These are phyloP conservation scores for Coriaria nepalensis DNA, from an alignment of 306 rosid species.

Conservation along the genomic window DNA sequence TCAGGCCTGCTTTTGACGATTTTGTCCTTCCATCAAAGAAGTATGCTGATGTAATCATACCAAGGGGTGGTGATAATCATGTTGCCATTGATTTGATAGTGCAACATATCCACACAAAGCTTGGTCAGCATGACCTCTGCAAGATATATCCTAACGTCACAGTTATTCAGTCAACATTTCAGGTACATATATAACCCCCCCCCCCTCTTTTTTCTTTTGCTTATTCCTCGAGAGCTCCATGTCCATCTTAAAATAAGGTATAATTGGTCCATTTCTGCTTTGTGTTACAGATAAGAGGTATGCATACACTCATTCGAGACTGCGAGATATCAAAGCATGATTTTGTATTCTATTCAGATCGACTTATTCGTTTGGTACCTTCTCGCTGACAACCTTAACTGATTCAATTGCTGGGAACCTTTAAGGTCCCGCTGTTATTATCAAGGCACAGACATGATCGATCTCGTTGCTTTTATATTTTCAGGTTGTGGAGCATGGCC, in stretches of 20 bases:
- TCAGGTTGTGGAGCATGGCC: conserved; percentile 98
- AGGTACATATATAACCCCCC: conserved; percentile 39
- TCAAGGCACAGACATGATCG: too few relatives aligned
- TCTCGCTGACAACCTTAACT: conserved; percentile 9
- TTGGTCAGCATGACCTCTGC: conserved; percentile 96
- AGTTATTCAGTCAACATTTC: conserved; percentile 94
- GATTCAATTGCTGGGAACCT: neutral
- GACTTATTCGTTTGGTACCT: conserved; percentile 85
- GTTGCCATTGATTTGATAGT: conserved; percentile 97
- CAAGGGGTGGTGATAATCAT: conserved; percentile 96
- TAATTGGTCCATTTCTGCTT: conserved; percentile 3
- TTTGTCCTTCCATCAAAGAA: conserved; percentile 93
- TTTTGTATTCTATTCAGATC: conserved; percentile 89
- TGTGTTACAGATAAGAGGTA: conserved; percentile 74
- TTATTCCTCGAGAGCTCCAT: too few relatives aligned
- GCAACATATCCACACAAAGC: conserved; percentile 88
- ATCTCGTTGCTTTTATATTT: conserved; percentile 8
- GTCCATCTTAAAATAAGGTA: too few relatives aligned
- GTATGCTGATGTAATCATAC: conserved; percentile 97
- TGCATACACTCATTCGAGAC: conserved; percentile 94
- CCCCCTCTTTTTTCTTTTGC: too few relatives aligned
- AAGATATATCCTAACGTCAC: conserved; percentile 76
- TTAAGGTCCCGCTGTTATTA: conserved; percentile 9
- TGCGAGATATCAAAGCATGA: conserved; percentile 84
- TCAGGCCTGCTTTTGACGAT: conserved; percentile 99